Base-by-base conservation (phyloP, 2,329 filamentous ascomycete genomes). In the Akanthomyces lecanii region DNA sequence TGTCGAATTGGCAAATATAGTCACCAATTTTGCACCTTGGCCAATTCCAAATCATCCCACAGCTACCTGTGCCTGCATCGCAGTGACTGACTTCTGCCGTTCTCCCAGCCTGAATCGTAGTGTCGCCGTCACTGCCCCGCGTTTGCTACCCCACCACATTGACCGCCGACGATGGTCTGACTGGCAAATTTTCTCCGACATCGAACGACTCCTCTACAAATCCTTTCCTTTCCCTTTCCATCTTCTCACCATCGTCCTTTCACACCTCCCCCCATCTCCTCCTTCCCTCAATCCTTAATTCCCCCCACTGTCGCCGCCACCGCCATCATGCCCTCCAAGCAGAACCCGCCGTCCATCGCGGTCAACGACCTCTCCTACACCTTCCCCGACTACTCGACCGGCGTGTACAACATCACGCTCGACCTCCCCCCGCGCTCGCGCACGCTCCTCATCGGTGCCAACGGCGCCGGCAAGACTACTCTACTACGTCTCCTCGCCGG, bases 401-500 rank as follows among this genome's bases (percentile, higher is more conserved):
- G 94, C 63, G 81, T 99, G 38, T 79, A 82, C 57, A 78, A 92
- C 75, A 84, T 99, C 70, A 81, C 79, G 30, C 84, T 99, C 61
- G 81, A 87, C 65, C 85, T 98, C 28, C 94, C 95, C 3, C 81
- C 91, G 0, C 87, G 89, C 63, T 95, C 91, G 64, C 89, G 95
- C 65, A 97, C 94, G 1, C 85, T 98, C 16, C 83, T 98, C 47
- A 96, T 98, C 72, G 95, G 95, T 70, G 94, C 95, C 74, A 99
- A 99, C 76, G 95, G 95, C 66, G 94, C 95, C 23, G 95, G 95
- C 68, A 99, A 99, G 79, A 98, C 95, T 10, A 99, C 95, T 0
- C 88, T 99, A 63, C 88, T 99, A 53, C 93, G 93, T 65, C 89
- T 99, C 51, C 87, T 99, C 65, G 92, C 93, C 21, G 95, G 95